phyloP scores from a whole-genome alignment of 768 basidiomycete genomes.

The Termitomyces sp. region DNA sequence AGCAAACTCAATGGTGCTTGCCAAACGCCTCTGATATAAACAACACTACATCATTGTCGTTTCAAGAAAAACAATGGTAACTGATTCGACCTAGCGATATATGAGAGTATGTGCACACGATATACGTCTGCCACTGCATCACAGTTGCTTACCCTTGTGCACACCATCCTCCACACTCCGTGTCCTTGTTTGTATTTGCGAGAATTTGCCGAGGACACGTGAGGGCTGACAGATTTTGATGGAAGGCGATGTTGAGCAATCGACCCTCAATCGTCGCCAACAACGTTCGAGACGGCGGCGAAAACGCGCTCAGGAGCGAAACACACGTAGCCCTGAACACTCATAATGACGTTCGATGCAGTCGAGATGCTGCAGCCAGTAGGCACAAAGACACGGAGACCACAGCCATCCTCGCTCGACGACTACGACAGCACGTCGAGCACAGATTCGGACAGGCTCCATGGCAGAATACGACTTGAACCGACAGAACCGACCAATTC shows the following conservation, averaged over 20 bases:
- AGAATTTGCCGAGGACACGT: slow-evolving; percentile 13
- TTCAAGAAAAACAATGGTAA: too few species aligned
- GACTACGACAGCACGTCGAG: slow-evolving; percentile 42
- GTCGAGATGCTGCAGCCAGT: slow-evolving; percentile 18
- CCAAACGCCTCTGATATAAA: neutral
- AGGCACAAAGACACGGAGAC: slow-evolving; percentile 17
- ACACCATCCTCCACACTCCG: too few species aligned
- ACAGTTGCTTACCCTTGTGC: too few species aligned
- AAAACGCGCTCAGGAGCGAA: slow-evolving; percentile 10
- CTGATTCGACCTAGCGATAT: too few species aligned
- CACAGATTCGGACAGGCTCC: slow-evolving; percentile 36
- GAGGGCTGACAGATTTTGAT: slow-evolving; percentile 6
- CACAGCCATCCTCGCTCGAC: slow-evolving; percentile 19
- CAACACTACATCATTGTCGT: neutral
- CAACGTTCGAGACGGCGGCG: slow-evolving; percentile 12
- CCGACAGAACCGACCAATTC: slow-evolving; percentile 16
- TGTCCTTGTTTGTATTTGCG: neutral
- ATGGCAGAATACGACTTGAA: slow-evolving; percentile 8
- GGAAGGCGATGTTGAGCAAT: slow-evolving; percentile 1
- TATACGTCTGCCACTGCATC: too few species aligned
- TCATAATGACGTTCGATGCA: slow-evolving; percentile 17
- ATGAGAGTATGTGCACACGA: too few species aligned
- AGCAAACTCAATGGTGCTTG: neutral
- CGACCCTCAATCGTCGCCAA: slow-evolving; percentile 6
- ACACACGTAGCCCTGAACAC: slow-evolving; percentile 2